phyloP scores from a whole-genome alignment of 2,329 filamentous ascomycete genomes.

The Fusarium anguioides region DNA sequence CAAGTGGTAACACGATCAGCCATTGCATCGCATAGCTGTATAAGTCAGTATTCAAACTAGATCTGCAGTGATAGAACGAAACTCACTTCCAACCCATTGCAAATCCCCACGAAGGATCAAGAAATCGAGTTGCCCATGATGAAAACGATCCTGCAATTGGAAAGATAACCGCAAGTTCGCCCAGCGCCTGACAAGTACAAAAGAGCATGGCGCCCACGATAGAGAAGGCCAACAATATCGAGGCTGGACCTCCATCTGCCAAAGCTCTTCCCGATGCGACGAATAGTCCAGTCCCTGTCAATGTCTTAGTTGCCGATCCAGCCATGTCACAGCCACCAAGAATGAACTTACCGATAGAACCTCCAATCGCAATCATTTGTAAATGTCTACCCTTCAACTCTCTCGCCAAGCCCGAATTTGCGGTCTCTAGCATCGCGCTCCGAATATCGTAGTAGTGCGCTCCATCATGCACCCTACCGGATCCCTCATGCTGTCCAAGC shows the following conservation, averaged over 20 bases:
- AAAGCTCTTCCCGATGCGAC: conserved; percentile 82
- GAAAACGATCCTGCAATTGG: conserved; percentile 94
- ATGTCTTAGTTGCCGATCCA: conserved; percentile 26
- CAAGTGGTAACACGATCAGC: conserved; percentile 84
- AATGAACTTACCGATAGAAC: conserved; percentile 75
- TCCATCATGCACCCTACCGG: conserved; percentile 50
- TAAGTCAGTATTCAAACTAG: conserved; percentile 2
- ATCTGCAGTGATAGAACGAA: conserved; percentile 25
- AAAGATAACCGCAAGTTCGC: conserved; percentile 90
- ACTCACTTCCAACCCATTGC: conserved; percentile 92
- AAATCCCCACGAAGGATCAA: conserved; percentile 95
- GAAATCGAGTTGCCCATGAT: conserved; percentile 88
- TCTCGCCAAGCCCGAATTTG: conserved; percentile 78
- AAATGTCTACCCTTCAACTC: conserved; percentile 86
- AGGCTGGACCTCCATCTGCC: conserved; percentile 78
- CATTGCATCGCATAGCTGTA: conserved; percentile 85
- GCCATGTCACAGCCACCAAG: neutral
- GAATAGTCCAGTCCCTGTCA: conserved; percentile 81
- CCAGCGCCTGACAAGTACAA: conserved; percentile 90
- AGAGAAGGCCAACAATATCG: conserved; percentile 79
- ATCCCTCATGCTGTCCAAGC: conserved; percentile 50
- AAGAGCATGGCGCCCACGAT: conserved; percentile 90
- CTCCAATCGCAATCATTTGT: conserved; percentile 98
- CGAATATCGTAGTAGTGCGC: conserved; percentile 66
- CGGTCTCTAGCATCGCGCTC: conserved; percentile 76